Percentiles rank a stretch among this genome's conserved stretches.
Conservation (phyloP, 2,329 filamentous ascomycete species). For the Colletotrichum sojae region DNA sequence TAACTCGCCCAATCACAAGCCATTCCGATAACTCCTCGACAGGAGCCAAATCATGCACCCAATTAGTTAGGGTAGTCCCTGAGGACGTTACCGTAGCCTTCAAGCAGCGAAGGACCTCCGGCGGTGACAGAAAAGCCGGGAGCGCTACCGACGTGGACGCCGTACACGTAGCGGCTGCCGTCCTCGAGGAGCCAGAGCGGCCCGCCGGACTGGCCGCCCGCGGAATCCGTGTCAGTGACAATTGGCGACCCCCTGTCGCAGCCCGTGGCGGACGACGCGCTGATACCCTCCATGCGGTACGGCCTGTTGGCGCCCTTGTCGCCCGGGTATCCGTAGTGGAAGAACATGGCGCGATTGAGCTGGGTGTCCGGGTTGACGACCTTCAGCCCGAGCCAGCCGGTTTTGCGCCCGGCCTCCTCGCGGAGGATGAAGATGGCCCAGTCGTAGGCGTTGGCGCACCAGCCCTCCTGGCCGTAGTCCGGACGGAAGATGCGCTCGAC, state of each 20-base stretch:
- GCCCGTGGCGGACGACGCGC: conserved; percentile 18
- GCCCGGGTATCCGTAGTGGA: conserved; percentile 43
- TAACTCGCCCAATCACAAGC: no score
- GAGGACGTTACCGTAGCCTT: conserved; percentile 20
- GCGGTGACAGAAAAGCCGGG: conserved; percentile 11
- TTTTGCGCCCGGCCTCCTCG: conserved; percentile 44
- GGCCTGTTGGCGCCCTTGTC: conserved; percentile 41
- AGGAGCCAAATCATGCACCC: no score
- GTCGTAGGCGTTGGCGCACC: conserved; percentile 41
- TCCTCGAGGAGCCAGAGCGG: conserved; percentile 33
- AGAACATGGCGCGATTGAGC: conserved; percentile 40
- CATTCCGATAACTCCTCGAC: no score
- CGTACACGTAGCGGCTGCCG: conserved; percentile 29
- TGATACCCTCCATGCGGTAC: conserved; percentile 39
- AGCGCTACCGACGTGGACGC: conserved; percentile 18
- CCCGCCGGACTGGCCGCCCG: conserved; percentile 29
- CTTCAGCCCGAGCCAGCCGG: conserved; percentile 46
- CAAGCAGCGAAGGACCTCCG: conserved; percentile 22
- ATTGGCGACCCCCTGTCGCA: conserved; percentile 29
- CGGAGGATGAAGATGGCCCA: conserved; percentile 47
- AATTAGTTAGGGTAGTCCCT: conserved; percentile 28
- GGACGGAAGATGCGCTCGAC: conserved; percentile 16
- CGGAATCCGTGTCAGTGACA: conserved; percentile 27
- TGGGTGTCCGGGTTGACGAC: conserved; percentile 36
- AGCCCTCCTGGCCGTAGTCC: conserved; percentile 25